phyloP scores from a whole-genome alignment of 2,329 filamentous ascomycete genomes.

The Leptoxyphium fumago region DNA sequence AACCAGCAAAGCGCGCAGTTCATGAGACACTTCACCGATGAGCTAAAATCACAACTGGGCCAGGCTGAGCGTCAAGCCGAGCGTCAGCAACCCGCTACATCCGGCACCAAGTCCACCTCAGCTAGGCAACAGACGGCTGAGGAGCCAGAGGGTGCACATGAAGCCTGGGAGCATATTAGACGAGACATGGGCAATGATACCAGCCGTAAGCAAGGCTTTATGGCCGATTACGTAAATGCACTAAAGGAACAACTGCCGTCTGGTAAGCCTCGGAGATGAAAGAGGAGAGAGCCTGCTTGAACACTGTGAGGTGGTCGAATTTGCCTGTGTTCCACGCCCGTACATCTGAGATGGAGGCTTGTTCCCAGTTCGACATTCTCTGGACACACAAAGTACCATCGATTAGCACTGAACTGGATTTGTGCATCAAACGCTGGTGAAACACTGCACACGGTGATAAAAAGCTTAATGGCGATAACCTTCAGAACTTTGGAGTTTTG shows the following conservation, averaged over 20 bases:
- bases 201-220: conserved; percentile 10
- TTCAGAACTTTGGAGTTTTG: no score
- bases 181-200: conserved; percentile 5
- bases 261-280: conserved; percentile 4
- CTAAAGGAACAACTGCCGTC: conserved; percentile 14
- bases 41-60: conserved; percentile 26
- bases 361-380: no score
- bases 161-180: conserved; percentile 14
- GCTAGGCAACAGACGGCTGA: conserved; percentile 1
- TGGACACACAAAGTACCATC: no score
- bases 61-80: conserved; percentile 12
- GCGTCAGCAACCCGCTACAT: conserved; percentile 6
- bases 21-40: conserved; percentile 37
- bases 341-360: no score
- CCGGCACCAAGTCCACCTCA: conserved; percentile 5
- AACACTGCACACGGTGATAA: no score
- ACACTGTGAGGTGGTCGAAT: no score
- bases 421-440: no score
- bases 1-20: conserved; percentile 22
- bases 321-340: no score
- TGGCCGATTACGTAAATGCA: conserved; percentile 17
- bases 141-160: conserved; percentile 9
- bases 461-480: no score
- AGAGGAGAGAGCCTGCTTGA: background rate
- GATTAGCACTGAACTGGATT: no score